Evolutionary conservation across 768 basidiomycete species (phyloP).

Genomic region (Mycena maculata): DNA sequence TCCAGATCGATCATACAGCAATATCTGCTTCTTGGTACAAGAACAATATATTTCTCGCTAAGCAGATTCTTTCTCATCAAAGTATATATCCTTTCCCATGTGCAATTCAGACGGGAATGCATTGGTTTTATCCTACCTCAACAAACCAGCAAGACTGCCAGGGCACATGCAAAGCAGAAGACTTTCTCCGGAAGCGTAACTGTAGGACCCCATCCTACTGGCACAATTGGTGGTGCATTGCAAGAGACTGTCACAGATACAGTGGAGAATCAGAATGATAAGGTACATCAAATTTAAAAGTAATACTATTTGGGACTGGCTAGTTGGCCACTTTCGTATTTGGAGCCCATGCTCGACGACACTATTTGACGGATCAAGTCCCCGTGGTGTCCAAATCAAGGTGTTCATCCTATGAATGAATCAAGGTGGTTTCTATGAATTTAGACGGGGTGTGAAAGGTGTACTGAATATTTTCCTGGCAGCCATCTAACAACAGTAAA

Average conservation of each 20-base stretch:
- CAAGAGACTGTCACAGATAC: background rate
- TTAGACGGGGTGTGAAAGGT: background rate
- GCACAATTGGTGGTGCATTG: background rate
- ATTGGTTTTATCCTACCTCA: background rate
- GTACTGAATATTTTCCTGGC: background rate
- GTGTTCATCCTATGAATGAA: no score
- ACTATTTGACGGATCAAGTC: no score
- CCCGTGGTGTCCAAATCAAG: no score
- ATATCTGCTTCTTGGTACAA: background rate
- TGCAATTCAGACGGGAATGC: background rate
- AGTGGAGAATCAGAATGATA: background rate
- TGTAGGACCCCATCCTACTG: background rate
- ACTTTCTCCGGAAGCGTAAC: background rate
- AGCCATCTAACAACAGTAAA: background rate
- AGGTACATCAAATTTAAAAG: no score
- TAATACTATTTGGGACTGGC: no score
- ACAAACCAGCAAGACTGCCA: background rate
- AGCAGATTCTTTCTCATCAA: background rate
- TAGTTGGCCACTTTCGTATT: no score
- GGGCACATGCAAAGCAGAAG: background rate
- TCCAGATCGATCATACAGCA: slow-evolving; percentile 9
- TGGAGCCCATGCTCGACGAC: no score
- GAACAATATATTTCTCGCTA: background rate
- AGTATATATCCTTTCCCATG: background rate
- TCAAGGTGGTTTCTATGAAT: no score